Conservation (phyloP, 768 basidiomycete species). For the Polyporus arcularius region DNA sequence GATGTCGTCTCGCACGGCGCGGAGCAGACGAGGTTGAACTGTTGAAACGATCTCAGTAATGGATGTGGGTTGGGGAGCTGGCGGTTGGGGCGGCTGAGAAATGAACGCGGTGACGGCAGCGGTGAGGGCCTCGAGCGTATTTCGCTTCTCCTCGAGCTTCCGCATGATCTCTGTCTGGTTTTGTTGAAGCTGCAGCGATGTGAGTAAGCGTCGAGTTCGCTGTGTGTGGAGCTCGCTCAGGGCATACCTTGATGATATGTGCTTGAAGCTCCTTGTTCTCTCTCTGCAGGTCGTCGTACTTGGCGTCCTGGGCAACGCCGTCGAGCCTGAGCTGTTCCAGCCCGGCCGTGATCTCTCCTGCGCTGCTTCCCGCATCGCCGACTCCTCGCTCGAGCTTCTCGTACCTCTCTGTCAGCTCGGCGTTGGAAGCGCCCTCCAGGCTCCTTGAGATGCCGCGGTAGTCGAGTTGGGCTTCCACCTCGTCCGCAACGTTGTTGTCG, state of each 20-base stretch:
- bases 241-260: slow-evolving; percentile 25
- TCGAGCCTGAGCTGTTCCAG: not conserved
- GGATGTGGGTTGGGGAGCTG: slow-evolving; percentile 14
- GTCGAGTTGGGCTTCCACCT: slow-evolving; percentile 24
- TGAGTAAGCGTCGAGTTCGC: too few relatives aligned
- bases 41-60: slow-evolving; percentile 17
- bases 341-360: not conserved
- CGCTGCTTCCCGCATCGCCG: not conserved
- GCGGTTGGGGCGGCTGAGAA: slow-evolving; percentile 7
- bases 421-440: not conserved
- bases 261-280: slow-evolving; percentile 23
- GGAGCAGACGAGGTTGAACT: slow-evolving; percentile 17
- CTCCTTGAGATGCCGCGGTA: not conserved
- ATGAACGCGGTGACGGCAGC: slow-evolving; percentile 22
- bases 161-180: slow-evolving; percentile 5
- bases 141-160: slow-evolving; percentile 9
- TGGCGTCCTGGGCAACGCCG: slow-evolving; percentile 1
- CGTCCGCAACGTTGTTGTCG: slow-evolving; percentile 32
- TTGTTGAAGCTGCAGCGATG: slow-evolving; percentile 13
- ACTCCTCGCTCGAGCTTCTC: slow-evolving; percentile 4
- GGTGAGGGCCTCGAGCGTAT: slow-evolving; percentile 23
- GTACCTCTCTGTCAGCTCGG: slow-evolving; percentile 5
- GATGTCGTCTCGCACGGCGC: slow-evolving; percentile 21
- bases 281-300: slow-evolving; percentile 9
- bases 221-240: not conserved